Evolutionary conservation across 371 early-diverging fungal genomes (phyloP).

Genomic region (Dichotomocladium elegans): DNA sequence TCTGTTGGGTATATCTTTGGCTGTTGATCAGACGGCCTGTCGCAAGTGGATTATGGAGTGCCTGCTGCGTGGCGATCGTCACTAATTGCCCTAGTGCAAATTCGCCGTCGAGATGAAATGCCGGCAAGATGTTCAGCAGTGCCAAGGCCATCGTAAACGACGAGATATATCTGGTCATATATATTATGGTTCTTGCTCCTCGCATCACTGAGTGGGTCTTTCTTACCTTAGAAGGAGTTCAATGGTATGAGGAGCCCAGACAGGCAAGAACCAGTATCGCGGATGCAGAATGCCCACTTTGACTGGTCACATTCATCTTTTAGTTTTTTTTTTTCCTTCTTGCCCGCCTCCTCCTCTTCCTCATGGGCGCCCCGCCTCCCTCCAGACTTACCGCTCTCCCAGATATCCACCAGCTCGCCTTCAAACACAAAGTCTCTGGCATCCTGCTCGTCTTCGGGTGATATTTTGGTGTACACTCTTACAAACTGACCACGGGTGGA

Average conservation of each 20-base stretch:
- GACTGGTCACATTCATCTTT: conserved; percentile 26
- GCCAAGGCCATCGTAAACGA: conserved; percentile 76
- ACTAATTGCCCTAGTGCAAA: conserved; percentile 53
- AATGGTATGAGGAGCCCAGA: conserved; percentile 52
- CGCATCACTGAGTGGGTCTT: too few species aligned
- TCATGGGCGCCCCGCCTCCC: too few species aligned
- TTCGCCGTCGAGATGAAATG: conserved; percentile 73
- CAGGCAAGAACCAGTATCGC: conserved; percentile 53
- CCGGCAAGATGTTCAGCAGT: conserved; percentile 77
- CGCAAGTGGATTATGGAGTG: conserved; percentile 4
- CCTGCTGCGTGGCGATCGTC: conserved; percentile 15
- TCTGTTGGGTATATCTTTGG: conserved; percentile 13
- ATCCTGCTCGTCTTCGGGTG: conserved; percentile 27
- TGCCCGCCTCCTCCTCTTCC: too few species aligned
- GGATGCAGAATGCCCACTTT: conserved; percentile 61
- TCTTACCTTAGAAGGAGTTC: conserved; percentile 54
- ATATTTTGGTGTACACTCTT: conserved; percentile 43
- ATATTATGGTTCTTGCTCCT: background rate
- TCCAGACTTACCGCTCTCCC: conserved; percentile 46
- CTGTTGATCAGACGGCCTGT: background rate
- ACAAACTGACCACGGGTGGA: conserved; percentile 50
- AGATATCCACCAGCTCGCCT: conserved; percentile 61
- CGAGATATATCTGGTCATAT: conserved; percentile 55
- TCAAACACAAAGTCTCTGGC: conserved; percentile 46
- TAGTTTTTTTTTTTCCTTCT: background rate